Evolutionary conservation across 257 asterid genomes (phyloP).

Genomic region (Knoxia roxburghii): DNA sequence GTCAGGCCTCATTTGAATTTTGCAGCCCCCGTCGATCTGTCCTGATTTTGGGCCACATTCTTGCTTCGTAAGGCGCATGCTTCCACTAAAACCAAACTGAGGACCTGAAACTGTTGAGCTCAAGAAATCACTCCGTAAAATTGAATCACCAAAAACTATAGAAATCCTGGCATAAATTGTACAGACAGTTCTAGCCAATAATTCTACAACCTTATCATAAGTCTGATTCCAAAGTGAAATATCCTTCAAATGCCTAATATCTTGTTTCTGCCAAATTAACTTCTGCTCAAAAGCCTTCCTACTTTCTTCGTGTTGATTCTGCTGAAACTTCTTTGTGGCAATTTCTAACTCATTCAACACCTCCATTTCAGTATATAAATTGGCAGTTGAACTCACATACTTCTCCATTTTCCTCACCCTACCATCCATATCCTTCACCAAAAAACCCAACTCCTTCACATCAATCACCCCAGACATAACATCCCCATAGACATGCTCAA

Average conservation of each 20-base stretch:
- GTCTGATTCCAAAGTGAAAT: conserved; percentile 84
- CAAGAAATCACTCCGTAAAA: conserved; percentile 21
- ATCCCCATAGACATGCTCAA: conserved; percentile 92
- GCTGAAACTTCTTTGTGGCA: conserved; percentile 76
- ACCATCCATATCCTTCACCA: conserved; percentile 92
- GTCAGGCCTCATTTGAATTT: conserved; percentile 19
- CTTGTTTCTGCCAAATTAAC: conserved; percentile 80
- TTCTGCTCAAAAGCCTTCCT: conserved; percentile 79
- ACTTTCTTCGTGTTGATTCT: conserved; percentile 68
- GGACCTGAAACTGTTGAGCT: conserved; percentile 24
- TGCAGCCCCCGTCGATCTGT: conserved; percentile 17
- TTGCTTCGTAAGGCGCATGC: conserved; percentile 26
- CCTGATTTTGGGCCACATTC: conserved; percentile 27
- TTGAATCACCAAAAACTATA: conserved; percentile 42
- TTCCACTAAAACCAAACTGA: conserved; percentile 29
- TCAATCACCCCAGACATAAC: conserved; percentile 60
- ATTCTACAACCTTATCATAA: conserved; percentile 75
- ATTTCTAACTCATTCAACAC: conserved; percentile 67
- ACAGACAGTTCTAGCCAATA: conserved; percentile 69
- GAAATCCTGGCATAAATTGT: conserved; percentile 59
- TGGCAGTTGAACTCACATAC: conserved; percentile 51
- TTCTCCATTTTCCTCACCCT: conserved; percentile 79
- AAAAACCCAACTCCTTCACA: conserved; percentile 64
- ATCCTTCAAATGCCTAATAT: conserved; percentile 77
- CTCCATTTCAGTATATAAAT: conserved; percentile 65